Evolutionary conservation across 2,329 filamentous ascomycete species (phyloP).

Genomic region (Exophiala calicioides): DNA sequence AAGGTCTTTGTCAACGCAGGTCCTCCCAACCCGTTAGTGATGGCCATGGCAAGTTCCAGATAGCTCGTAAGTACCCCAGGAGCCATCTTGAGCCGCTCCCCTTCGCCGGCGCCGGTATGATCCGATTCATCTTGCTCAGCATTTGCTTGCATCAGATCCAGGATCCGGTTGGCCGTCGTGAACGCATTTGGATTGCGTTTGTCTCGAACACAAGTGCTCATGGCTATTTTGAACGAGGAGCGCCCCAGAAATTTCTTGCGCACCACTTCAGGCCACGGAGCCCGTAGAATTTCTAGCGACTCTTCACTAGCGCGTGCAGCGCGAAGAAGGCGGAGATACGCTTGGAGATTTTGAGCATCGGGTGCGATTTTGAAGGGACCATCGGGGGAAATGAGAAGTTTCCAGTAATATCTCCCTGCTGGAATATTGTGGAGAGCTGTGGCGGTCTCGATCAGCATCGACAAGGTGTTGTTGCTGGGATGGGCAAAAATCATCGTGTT

Average conservation of each 20-base stretch:
- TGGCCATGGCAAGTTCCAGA: slow-evolving; percentile 28
- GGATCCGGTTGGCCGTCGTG: slow-evolving; percentile 62
- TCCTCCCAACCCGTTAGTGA: slow-evolving; percentile 27
- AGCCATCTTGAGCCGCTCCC: slow-evolving; percentile 21
- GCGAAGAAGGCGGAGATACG: slow-evolving; percentile 68
- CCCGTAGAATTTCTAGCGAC: slow-evolving; percentile 59
- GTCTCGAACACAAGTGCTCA: slow-evolving; percentile 74
- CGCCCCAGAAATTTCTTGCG: slow-evolving; percentile 43
- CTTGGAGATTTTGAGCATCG: slow-evolving; percentile 69
- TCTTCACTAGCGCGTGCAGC: slow-evolving; percentile 65
- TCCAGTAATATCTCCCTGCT: slow-evolving; percentile 76
- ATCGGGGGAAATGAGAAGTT: slow-evolving; percentile 59
- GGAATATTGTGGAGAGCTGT: slow-evolving; percentile 60
- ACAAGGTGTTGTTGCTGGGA: slow-evolving; percentile 62
- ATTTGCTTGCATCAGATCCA: slow-evolving; percentile 62
- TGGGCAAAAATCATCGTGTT: slow-evolving; percentile 40
- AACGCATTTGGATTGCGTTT: slow-evolving; percentile 72
- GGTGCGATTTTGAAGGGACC: slow-evolving; percentile 62
- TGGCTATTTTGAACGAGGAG: slow-evolving; percentile 68
- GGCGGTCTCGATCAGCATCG: slow-evolving; percentile 67
- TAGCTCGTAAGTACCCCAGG: slow-evolving; percentile 29
- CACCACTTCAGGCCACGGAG: slow-evolving; percentile 50
- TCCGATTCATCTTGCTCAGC: slow-evolving; percentile 11
- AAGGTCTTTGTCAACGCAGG: slow-evolving; percentile 21
- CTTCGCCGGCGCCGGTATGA: not conserved